phyloP scores from a whole-genome alignment of 2,329 filamentous ascomycete species.

The Orbilia quercus region DNA sequence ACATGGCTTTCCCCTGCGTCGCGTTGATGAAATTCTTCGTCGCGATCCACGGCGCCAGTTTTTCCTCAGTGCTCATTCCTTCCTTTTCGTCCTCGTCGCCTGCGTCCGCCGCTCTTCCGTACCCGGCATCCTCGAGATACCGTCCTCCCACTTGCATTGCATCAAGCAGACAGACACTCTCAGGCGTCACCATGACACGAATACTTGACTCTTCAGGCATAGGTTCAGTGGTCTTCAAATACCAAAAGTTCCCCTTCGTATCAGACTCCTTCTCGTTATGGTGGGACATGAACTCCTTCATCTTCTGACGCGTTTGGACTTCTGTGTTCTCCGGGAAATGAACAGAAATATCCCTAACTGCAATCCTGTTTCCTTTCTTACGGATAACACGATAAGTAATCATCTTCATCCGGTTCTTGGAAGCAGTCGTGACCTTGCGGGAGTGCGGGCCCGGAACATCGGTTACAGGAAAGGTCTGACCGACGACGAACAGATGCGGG shows the following conservation, averaged over 20 bases:
- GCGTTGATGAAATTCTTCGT: conserved; percentile 97
- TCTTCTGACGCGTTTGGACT: conserved; percentile 93
- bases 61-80: conserved; percentile 70
- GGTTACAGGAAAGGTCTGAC: conserved; percentile 89
- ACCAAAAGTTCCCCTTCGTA: conserved; percentile 80
- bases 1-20: conserved; percentile 94
- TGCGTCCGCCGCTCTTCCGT: conserved; percentile 73
- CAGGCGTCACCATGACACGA: conserved; percentile 88
- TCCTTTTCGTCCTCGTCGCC: conserved; percentile 65
- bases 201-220: conserved; percentile 84
- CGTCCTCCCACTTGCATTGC: conserved; percentile 96
- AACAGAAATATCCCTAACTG: conserved; percentile 84
- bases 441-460: conserved; percentile 95
- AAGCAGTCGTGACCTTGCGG: conserved; percentile 93
- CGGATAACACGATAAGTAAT: conserved; percentile 89
- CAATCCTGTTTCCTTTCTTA: conserved; percentile 76
- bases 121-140: conserved; percentile 89
- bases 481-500: conserved; percentile 89
- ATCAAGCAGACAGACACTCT: conserved; percentile 93
- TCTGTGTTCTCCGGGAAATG: conserved; percentile 94
- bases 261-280: conserved; percentile 69
- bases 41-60: conserved; percentile 94
- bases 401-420: conserved; percentile 96
- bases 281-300: conserved; percentile 93
- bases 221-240: conserved; percentile 76